Percentiles rank a stretch among this genome's conserved stretches.
phyloP scores from a whole-genome alignment of 495 filamentous ascomycete species.

The Penicillium odoratum region DNA sequence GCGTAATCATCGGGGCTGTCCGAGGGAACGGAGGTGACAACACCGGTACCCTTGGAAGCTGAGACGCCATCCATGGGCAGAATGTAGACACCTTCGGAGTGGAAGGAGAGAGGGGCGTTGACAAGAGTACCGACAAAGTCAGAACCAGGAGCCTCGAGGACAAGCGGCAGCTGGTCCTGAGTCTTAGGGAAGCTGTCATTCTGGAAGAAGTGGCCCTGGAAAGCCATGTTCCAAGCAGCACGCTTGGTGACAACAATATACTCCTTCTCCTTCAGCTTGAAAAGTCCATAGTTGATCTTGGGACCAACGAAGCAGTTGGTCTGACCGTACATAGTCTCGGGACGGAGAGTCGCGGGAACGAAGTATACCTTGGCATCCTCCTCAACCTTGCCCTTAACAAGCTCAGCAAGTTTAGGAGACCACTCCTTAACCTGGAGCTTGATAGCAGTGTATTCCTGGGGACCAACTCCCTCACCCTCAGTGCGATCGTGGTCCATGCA shows the following conservation, averaged over 20 bases:
- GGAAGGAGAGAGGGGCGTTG: constrained; percentile 85
- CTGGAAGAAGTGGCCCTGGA: constrained; percentile 79
- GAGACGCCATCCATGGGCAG: constrained; percentile 94
- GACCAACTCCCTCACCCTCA: constrained; percentile 84
- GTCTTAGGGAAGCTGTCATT: constrained; percentile 72
- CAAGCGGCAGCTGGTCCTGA: constrained; percentile 48
- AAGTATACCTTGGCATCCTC: constrained; percentile 81
- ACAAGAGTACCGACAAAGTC: constrained; percentile 82
- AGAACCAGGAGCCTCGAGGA: constrained; percentile 70
- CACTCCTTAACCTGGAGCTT: constrained; percentile 90
- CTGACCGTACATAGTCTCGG: constrained; percentile 99
- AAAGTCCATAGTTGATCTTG: constrained; percentile 86
- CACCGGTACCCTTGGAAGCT: constrained; percentile 90
- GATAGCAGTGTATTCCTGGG: constrained; percentile 90
- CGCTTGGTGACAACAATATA: constrained; percentile 85
- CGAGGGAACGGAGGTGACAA: constrained; percentile 92
- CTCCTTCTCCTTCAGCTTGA: constrained; percentile 77
- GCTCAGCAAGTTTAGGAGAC: constrained; percentile 66
- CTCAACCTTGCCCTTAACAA: constrained; percentile 76
- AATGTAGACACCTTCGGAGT: constrained; percentile 78
- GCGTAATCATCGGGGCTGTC: constrained; percentile 96
- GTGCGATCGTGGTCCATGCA: constrained; percentile 97
- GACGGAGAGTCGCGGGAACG: constrained; percentile 85
- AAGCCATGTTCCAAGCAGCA: constrained; percentile 93
- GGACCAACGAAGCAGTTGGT: constrained; percentile 95